A percentile compares a stretch with the other conserved stretches of the same genome.
Evolutionary conservation across 768 basidiomycete genomes (phyloP).

Genomic region (Boletus insuetus): DNA sequence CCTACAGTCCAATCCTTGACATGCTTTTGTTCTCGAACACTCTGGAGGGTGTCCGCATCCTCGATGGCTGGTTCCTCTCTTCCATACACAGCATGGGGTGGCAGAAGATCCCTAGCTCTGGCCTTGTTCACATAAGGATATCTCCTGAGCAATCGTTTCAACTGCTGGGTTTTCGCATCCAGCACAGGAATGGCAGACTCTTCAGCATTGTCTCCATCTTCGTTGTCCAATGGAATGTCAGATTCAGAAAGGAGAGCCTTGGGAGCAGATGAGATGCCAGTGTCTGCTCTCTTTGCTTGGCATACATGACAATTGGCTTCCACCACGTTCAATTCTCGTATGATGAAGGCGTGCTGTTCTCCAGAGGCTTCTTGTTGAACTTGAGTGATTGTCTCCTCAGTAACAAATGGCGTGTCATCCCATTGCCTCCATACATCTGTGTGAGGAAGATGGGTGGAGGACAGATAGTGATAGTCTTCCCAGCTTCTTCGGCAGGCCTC

Average conservation of each 20-base stretch:
- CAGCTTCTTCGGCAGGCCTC: not conserved
- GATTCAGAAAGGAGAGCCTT: no score
- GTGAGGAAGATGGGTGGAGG: not conserved
- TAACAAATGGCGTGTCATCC: not conserved
- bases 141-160: not conserved
- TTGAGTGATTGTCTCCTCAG: not conserved
- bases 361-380: not conserved
- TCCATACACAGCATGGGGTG: not conserved
- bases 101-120: not conserved
- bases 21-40: not conserved
- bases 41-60: no score
- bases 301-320: not conserved
- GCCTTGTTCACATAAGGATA: not conserved
- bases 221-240: no score
- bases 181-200: not conserved
- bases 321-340: not conserved
- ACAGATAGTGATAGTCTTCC: conserved; percentile 1
- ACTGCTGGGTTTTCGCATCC: not conserved
- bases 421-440: not conserved
- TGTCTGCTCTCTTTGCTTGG: not conserved
- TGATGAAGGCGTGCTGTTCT: conserved; percentile 1
- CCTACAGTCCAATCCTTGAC: not conserved
- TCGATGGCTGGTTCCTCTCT: not conserved
- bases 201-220: no score
- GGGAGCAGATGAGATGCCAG: no score